Base-by-base conservation (phyloP, 169 alveolate genomes). In the Eimeria falciformis region DNA sequence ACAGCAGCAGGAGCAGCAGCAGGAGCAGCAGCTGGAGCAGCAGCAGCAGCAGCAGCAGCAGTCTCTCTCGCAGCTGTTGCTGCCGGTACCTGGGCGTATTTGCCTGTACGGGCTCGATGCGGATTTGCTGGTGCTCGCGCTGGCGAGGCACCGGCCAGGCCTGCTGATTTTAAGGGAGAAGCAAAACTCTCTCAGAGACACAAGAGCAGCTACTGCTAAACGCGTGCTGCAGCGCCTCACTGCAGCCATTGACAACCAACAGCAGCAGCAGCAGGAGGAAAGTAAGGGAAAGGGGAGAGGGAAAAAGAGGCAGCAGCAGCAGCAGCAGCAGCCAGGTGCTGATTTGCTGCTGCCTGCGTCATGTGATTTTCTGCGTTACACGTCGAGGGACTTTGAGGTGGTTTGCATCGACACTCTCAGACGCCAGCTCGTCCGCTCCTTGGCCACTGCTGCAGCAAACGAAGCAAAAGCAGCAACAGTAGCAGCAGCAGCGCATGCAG, bases 41-140 rank as follows among this genome's bases (percentile, higher is more conserved):
- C 75, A 53, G 73, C 89, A 79, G 55, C 69, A 14, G 75, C 89
- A 79, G 73, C 89, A 47, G 73, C 89, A 79, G 33, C 75, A 27
- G 47, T 27, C 5, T 25, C 40, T 37, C 2, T 11, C 25, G n/a
- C 75, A 79, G 73, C 68, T 79, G 73, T 29, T 79, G 73, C 58
- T 87, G 21, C 62, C 92, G 4, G 66, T 87, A 2, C 92, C 92
- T 25, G 92, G 92, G 1, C 75, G 78, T 27, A 43, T 87, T 93
- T 98, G 99, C 90, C 95, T 98, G 66, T 99, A 99, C 95, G 99
- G 99, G 5, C 97, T 98, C 95, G 99, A 99, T 93, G 99, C 99
- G 2, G 99, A 99, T 93, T 96, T 98, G 78, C 97, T 99, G 75
- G 98, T 99, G 99, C 97, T 99, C 50, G 97, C 99, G 21, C 96